These are phyloP conservation scores for Hydnomerulius pinastri DNA, from an alignment of 768 basidiomycete species.

Conservation along the genomic window DNA sequence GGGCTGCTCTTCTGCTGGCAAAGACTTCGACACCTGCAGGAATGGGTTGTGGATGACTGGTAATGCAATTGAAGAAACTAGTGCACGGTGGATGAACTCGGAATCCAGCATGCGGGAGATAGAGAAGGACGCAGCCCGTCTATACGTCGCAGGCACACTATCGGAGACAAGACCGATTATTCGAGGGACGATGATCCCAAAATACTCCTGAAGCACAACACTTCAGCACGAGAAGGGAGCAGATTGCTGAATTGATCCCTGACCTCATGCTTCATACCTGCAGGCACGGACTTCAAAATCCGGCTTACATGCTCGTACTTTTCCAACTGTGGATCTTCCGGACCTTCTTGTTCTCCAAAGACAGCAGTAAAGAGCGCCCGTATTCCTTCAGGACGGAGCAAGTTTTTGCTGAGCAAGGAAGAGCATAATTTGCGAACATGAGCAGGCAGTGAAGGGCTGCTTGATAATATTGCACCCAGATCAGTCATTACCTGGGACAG, in stretches of 20 bases:
- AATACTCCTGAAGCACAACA: slow-evolving; percentile 56
- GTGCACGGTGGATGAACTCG: slow-evolving; percentile 16
- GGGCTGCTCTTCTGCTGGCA: background rate
- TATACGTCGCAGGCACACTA: slow-evolving; percentile 39
- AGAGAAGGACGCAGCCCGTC: slow-evolving; percentile 65
- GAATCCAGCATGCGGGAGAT: slow-evolving; percentile 64
- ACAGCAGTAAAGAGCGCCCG: slow-evolving; percentile 68
- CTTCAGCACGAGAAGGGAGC: slow-evolving; percentile 1
- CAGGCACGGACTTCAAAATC: slow-evolving; percentile 65
- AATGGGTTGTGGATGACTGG: slow-evolving; percentile 58
- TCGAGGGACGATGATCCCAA: slow-evolving; percentile 51
- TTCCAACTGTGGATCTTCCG: slow-evolving; percentile 57
- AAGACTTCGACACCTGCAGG: slow-evolving; percentile 15
- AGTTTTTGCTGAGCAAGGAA: slow-evolving; percentile 66
- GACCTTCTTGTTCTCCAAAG: slow-evolving; percentile 59
- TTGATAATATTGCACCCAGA: slow-evolving; percentile 60
- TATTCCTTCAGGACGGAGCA: slow-evolving; percentile 71
- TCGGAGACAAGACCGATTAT: slow-evolving; percentile 52
- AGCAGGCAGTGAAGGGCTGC: slow-evolving; percentile 38
- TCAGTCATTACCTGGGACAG: slow-evolving; percentile 66
- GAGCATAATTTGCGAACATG: slow-evolving; percentile 63
- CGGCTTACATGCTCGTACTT: slow-evolving; percentile 74
- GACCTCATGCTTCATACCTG: slow-evolving; percentile 56
- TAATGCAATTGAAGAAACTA: slow-evolving; percentile 39
- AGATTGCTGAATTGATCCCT: slow-evolving; percentile 15